Conservation (phyloP, 2,329 filamentous ascomycete genomes). For the Colletotrichum sojae region DNA sequence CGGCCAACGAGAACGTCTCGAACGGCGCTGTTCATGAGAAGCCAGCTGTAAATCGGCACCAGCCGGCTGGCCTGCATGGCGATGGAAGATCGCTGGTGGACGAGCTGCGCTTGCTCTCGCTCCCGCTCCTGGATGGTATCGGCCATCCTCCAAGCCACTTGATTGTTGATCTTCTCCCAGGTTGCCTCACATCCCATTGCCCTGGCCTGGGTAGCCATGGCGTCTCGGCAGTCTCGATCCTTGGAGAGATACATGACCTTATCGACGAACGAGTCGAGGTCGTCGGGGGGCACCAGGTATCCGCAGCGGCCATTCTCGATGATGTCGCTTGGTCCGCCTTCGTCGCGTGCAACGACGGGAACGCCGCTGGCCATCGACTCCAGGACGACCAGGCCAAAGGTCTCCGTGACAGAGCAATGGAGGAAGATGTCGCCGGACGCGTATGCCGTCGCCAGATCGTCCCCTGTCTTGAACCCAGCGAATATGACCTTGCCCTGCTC, state of each 20-base stretch:
- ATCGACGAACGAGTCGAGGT: slow-evolving; percentile 70
- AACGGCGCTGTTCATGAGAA: slow-evolving; percentile 57
- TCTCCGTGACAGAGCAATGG: slow-evolving; percentile 80
- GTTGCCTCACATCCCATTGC: slow-evolving; percentile 73
- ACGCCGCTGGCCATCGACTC: slow-evolving; percentile 81
- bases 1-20: slow-evolving; percentile 52
- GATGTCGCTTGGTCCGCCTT: slow-evolving; percentile 79
- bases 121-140: slow-evolving; percentile 65
- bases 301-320: slow-evolving; percentile 72
- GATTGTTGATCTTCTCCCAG: slow-evolving; percentile 81
- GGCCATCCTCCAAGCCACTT: slow-evolving; percentile 75
- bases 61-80: slow-evolving; percentile 47
- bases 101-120: slow-evolving; percentile 46
- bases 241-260: slow-evolving; percentile 65
- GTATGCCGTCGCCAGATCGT: slow-evolving; percentile 74
- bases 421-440: slow-evolving; percentile 79
- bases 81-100: slow-evolving; percentile 32
- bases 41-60: slow-evolving; percentile 60
- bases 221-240: slow-evolving; percentile 58
- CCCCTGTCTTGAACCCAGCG: slow-evolving; percentile 74
- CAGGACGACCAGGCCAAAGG: slow-evolving; percentile 78
- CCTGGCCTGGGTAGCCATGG: slow-evolving; percentile 65
- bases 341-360: slow-evolving; percentile 77
- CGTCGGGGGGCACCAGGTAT: slow-evolving; percentile 71
- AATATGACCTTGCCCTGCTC: slow-evolving; percentile 72